Base-by-base conservation (phyloP, 257 asterid genomes). In the Ophiorrhiza pumila region DNA sequence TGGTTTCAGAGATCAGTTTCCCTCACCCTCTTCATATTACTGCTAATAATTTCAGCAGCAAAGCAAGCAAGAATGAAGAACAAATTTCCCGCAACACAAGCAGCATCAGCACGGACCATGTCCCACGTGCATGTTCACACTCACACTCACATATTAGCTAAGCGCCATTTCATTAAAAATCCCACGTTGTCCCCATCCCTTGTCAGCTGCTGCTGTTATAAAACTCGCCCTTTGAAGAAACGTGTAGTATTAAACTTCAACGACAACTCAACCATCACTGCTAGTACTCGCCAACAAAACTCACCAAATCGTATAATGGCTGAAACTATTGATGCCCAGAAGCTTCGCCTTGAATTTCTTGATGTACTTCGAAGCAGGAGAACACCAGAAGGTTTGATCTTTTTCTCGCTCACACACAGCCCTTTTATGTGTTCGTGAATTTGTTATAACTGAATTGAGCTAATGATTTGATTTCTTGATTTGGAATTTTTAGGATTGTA, bases 351-450 rank as follows among this genome's bases (percentile, higher is more conserved):
- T 64, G 84, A 86, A 12, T 87, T 91, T 71, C 79, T 93, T 75
- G 87, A 84, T 64, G 63, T 91, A 57, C 90, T 93, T 69, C 89
- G 87, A 50, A 72, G 65, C 78, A 91, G 97, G 41, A 89, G 97
- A 50, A 72, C 91, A 22, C 83, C 85, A 43, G 73, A 86, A 85
- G 97, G 97, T 86, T 31, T 57, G 23, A 1, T 39, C 4, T 23
- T 56, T 29, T 22, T 37, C n/a, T n/a, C n/a, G n/a, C n/a, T n/a
- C n/a, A n/a, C n/a, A n/a, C n/a, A n/a, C n/a, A n/a, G n/a, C n/a
- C n/a, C n/a, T n/a, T n/a, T n/a, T n/a, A n/a, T n/a, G n/a, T n/a
- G n/a, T n/a, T n/a, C n/a, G n/a, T n/a, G n/a, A n/a, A n/a, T n/a
- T n/a, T n/a, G n/a, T n/a, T n/a, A n/a, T n/a, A n/a, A n/a, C n/a